A percentile compares a stretch with the other conserved stretches of the same genome.
phyloP scores from a whole-genome alignment of 2,329 filamentous ascomycete genomes.

The Bipolaris sorokiniana region DNA sequence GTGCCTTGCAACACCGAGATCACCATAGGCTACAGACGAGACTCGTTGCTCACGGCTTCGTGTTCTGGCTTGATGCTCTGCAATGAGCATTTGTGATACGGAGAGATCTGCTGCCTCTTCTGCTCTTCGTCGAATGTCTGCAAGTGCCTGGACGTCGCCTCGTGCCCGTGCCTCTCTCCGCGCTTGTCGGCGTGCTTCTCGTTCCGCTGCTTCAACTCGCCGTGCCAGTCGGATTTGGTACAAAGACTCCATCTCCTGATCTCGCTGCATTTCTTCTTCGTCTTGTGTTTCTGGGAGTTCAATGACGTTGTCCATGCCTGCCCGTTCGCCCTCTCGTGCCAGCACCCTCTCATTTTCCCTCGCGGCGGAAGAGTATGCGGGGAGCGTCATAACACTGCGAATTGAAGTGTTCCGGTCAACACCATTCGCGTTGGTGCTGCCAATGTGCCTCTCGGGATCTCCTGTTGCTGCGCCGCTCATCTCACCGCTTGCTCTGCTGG shows the following conservation, averaged over 20 bases:
- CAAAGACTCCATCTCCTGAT: constrained; percentile 89
- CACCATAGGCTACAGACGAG: constrained; percentile 77
- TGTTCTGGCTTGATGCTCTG: constrained; percentile 61
- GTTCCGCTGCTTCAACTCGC: constrained; percentile 74
- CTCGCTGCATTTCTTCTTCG: constrained; percentile 77
- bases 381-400: constrained; percentile 92
- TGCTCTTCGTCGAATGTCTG: constrained; percentile 60
- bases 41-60: constrained; percentile 69
- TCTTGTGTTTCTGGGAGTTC: constrained; percentile 82
- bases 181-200: constrained; percentile 74
- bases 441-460: constrained; percentile 37
- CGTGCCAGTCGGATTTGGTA: constrained; percentile 87
- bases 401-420: constrained; percentile 86
- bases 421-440: constrained; percentile 44
- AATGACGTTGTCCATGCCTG: constrained; percentile 86
- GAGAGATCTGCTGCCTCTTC: constrained; percentile 50
- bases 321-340: constrained; percentile 87
- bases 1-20: constrained; percentile 75
- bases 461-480: constrained; percentile 34
- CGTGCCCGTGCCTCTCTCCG: constrained; percentile 74
- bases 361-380: constrained; percentile 77
- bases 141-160: constrained; percentile 73
- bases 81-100: constrained; percentile 56
- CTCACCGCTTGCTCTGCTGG: constrained; percentile 33
- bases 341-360: constrained; percentile 80